Base-by-base conservation (phyloP, 352 stramenopile species). In the Globisporangium barbulae region DNA sequence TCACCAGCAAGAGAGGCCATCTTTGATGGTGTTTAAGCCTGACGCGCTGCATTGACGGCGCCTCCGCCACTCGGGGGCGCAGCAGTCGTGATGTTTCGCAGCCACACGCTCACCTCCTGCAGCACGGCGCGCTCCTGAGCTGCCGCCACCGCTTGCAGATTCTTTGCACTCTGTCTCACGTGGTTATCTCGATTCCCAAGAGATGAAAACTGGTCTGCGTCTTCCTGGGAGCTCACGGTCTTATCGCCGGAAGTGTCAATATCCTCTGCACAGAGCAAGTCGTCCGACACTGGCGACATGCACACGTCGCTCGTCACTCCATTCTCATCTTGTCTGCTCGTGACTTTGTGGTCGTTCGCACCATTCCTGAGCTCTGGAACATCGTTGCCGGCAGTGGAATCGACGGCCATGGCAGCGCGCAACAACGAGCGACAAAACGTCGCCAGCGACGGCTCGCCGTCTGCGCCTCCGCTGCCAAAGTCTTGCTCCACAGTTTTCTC, bases 21-120 rank as follows among this genome's bases (percentile, higher is more conserved):
- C 39, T 8, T 15, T 21, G 41, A 8, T 9, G 5, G 41, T 57
- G 0, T 19, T 53, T 44, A 64, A 50, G 5, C 37, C n/a, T 52
- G 37, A 50, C 33, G 59, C 19, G 59, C 48, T 31, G 57, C 44
- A 3, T 31, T 42, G 17, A 13, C 17, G 17, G 35, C 19, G 12
- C 37, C 28, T 10, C 42, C 30, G 19, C 25, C 5, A 19, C 35
- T 66, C 37, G 62, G 33, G 31, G 50, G 21, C 41, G 41, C 56
- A 28, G 65, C 10, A 8, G 69, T 56, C 57, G 71, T 71, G 42
- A 89, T 61, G 65, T 88, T 88, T 19, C 80, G 74, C 44, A 94
- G 74, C 83, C 83, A 91, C 12, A 89, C 81, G 56, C 77, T 91
- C 54, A 92, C 79, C 59, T 94, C 85, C 59, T 94, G 83, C 22